A percentile compares a stretch with the other conserved stretches of the same genome.
phyloP scores from a whole-genome alignment of 2,329 filamentous ascomycete genomes.

The Lojkania enalia region DNA sequence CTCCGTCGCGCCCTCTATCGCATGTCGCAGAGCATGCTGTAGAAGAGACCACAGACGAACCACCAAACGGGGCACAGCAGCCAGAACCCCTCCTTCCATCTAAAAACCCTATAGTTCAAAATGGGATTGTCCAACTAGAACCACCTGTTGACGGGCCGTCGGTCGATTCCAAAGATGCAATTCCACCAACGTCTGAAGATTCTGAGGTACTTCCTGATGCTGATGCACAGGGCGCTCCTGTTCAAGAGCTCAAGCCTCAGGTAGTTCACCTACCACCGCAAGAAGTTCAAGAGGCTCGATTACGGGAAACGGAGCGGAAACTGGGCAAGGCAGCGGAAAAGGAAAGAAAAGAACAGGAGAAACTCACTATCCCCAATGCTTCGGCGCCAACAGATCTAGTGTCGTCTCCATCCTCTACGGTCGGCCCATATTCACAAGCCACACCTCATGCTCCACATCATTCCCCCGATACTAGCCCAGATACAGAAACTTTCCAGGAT shows the following conservation, averaged over 20 bases:
- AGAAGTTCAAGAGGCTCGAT: constrained; percentile 53
- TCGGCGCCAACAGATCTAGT: constrained; percentile 36
- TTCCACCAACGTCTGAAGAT: constrained; percentile 41
- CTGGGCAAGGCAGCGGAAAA: constrained; percentile 43
- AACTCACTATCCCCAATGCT: constrained; percentile 30
- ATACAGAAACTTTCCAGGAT: constrained; percentile 58
- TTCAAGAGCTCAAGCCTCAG: constrained; percentile 33
- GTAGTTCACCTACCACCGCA: constrained; percentile 54
- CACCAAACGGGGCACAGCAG: constrained; percentile 11
- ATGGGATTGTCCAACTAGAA: constrained; percentile 9
- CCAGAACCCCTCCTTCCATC: constrained; percentile 6
- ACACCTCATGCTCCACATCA: constrained; percentile 70
- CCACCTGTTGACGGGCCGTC: constrained; percentile 20
- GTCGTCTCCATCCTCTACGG: constrained; percentile 65
- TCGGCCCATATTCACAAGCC: constrained; percentile 69
- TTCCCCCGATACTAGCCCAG: constrained; percentile 75
- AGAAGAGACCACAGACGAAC: constrained; percentile 16
- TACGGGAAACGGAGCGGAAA: constrained; percentile 47
- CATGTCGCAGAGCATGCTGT: constrained; percentile 9
- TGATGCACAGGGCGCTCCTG: constrained; percentile 3
- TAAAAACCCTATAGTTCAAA: constrained; percentile 19
- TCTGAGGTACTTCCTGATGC: constrained; percentile 31
- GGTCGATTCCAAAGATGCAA: constrained; percentile 26
- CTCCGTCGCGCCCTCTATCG: neutral
- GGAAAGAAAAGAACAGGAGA: constrained; percentile 45